Evolutionary conservation across 225 moss, liverwort and hornwort species (phyloP).

Genomic region (Thuidium tamariscinum): DNA sequence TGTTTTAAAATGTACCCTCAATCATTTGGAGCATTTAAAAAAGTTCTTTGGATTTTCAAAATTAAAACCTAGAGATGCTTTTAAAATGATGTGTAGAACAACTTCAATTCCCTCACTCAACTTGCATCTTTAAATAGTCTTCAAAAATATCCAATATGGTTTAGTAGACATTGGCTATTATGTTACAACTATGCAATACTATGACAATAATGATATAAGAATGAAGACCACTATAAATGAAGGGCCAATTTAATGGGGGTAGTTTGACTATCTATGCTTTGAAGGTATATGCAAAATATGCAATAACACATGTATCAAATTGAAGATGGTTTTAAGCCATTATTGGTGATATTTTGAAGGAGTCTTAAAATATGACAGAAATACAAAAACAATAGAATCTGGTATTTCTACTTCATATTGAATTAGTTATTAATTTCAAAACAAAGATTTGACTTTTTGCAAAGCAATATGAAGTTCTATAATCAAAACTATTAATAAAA

Average conservation of each 20-base stretch:
- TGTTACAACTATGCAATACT: background rate
- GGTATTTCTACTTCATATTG: background rate
- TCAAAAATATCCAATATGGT: background rate
- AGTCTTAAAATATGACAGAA: background rate
- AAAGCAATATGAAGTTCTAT: background rate
- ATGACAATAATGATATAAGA: background rate
- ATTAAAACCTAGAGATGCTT: background rate
- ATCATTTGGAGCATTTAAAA: background rate
- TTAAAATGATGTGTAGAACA: rapidly evolving
- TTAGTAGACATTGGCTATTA: background rate
- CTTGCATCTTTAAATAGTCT: background rate
- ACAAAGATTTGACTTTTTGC: background rate
- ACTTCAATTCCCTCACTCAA: background rate
- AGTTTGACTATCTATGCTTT: no score
- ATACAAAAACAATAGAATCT: rapidly evolving
- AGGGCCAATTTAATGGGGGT: rapidly evolving
- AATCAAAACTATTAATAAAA: background rate
- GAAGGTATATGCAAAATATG: background rate
- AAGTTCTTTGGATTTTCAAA: background rate
- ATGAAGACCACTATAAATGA: rapidly evolving
- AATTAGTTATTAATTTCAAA: background rate
- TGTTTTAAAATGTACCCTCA: no score
- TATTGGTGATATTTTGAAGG: no score
- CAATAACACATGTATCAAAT: no score
- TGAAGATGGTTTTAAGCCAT: background rate